These are phyloP conservation scores for Neurospora sp. DNA, from an alignment of 495 filamentous ascomycete genomes.

Conservation along the genomic window DNA sequence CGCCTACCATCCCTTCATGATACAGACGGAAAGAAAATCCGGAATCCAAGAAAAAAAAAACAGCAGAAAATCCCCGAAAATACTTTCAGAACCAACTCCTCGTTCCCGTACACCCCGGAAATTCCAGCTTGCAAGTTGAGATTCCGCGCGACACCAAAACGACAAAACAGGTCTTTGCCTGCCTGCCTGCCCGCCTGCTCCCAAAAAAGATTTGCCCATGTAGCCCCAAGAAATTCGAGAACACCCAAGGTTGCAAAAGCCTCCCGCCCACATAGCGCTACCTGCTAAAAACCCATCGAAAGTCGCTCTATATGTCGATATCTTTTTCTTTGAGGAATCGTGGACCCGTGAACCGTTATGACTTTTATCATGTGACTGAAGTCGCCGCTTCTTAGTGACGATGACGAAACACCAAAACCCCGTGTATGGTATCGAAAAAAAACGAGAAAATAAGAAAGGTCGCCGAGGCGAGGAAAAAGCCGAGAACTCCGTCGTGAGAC, in stretches of 20 bases:
- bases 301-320: conserved; percentile 28
- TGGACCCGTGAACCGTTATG: conserved; percentile 29
- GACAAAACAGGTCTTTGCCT: conserved; percentile 17
- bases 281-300: conserved; percentile 3
- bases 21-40: conserved; percentile 12
- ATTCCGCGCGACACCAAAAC: conserved; percentile 18
- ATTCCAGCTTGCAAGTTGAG: conserved; percentile 9
- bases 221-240: conserved; percentile 17
- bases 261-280: not conserved
- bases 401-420: conserved; percentile 14
- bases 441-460: conserved; percentile 7
- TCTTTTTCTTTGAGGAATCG: conserved; percentile 27
- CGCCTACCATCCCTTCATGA: conserved; percentile 16
- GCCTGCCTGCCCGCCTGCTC: conserved; percentile 13
- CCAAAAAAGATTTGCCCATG: conserved; percentile 17
- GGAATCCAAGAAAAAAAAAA: conserved; percentile 1
- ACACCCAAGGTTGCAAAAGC: conserved; percentile 16
- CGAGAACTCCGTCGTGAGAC: conserved; percentile 25
- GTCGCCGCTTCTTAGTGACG: conserved; percentile 26
- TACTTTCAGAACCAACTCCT: conserved; percentile 22
- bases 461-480: conserved; percentile 10
- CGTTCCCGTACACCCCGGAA: conserved; percentile 8
- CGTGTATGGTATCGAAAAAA: conserved; percentile 25
- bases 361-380: conserved; percentile 26
- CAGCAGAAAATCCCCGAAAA: conserved; percentile 2